Evolutionary conservation across 2,329 filamentous ascomycete genomes (phyloP), one percentile per base, ranked within the genome.

Genomic region (Tolypocladium album): DNA sequence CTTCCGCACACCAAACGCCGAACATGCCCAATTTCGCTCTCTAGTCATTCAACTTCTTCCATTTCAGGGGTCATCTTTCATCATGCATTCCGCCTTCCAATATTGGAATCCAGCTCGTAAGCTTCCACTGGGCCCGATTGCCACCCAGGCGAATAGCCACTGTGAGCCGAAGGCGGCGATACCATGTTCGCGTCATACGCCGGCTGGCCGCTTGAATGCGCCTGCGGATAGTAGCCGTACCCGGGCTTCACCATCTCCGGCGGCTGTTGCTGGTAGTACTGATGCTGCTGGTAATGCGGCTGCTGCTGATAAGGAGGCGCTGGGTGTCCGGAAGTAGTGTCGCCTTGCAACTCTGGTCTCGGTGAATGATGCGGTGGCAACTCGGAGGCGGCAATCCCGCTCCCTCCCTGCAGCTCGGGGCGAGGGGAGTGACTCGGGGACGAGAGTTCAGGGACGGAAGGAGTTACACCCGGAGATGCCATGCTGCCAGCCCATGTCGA

Each of bases 41-140:
- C 27, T 31, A 31, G 27, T 31, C 27, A 31, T 31, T 31, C 27
- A 31, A 52, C 6, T 50, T 15, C 15, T 31, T 17, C 3, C 8
- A 34, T 53, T 9, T 5, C 17, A 7, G 34, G 17, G 13, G 1
- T n/a, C 4, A 9, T 53, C 4, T 1, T 2, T 17, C 27, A 31
- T 53, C 27, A 53, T 17, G 15, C 17, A 13, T 56, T 42, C 22
- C 55, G 55, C 22, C 60, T 61, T 3, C 61, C 58, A 2, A 65
- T 56, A 43, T 66, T 65, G 7, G 66, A 65, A 57, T 69, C 68
- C 58, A 72, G 55, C 57, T 76, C 71, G 55, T 72, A 72, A 11
- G 66, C 62, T 27, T 72, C 67, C 38, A 73, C 68, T 1, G 73
- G 74, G 4, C 74, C 74, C 1, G 74, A 67, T 56, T 75, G 71